These are phyloP conservation scores for Fusarium abutilonis DNA, from an alignment of 2,329 filamentous ascomycete genomes.

Conservation along the genomic window DNA sequence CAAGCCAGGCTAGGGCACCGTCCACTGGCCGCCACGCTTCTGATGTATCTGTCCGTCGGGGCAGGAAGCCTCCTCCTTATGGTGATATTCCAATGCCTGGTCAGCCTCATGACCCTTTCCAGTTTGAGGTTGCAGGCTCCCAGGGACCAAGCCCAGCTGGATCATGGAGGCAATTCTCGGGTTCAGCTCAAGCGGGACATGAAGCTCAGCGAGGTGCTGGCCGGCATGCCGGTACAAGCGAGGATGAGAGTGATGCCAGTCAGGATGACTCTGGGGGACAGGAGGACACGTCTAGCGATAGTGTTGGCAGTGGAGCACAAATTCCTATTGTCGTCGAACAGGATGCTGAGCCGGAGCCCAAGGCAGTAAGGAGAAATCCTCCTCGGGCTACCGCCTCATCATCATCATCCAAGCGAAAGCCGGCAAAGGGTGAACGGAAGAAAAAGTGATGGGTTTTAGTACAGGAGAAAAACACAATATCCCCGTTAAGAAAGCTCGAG, in stretches of 20 bases:
- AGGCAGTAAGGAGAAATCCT: constrained; percentile 52
- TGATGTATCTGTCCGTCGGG: constrained; percentile 51
- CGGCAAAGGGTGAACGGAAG: constrained; percentile 48
- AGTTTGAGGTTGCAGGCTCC: constrained; percentile 61
- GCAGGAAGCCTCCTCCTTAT: constrained; percentile 46
- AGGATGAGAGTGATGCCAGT: constrained; percentile 49
- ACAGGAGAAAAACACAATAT: constrained; percentile 22
- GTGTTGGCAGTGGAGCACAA: constrained; percentile 50
- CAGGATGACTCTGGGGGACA: constrained; percentile 43
- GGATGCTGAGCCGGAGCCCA: constrained; percentile 45
- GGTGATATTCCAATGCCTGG: constrained; percentile 47
- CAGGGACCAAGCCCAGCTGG: constrained; percentile 50
- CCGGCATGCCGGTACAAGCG: constrained; percentile 49
- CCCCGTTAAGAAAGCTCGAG: constrained; percentile 9
- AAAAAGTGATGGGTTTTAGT: constrained; percentile 46
- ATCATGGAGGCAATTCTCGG: constrained; percentile 52
- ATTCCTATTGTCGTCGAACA: constrained; percentile 52
- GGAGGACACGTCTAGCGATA: constrained; percentile 52
- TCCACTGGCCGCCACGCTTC: constrained; percentile 55
- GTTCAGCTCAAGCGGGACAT: constrained; percentile 46
- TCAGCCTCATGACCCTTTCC: constrained; percentile 59
- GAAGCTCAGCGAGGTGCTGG: constrained; percentile 41
- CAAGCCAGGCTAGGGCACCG: constrained; percentile 49
- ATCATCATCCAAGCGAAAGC: constrained; percentile 55
- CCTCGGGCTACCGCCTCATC: constrained; percentile 43